Evolutionary conservation across 208 protist species (phyloP).

Genomic region (Acanthamoeba royreba): DNA sequence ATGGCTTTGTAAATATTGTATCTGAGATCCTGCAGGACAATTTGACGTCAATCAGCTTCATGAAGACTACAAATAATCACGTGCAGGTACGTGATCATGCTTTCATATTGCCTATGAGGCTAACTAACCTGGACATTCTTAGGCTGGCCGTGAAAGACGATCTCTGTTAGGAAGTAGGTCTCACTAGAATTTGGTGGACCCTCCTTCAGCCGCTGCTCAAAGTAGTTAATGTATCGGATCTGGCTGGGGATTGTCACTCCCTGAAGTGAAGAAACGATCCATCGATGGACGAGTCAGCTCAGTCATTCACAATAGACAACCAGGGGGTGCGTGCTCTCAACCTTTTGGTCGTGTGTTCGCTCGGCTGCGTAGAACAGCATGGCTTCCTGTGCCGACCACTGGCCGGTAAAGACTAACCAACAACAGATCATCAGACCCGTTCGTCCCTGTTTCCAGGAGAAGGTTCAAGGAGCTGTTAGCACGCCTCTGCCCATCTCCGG

Average conservation of each 20-base stretch:
- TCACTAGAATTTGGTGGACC: background rate
- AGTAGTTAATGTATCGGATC: background rate
- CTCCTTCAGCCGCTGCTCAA: background rate
- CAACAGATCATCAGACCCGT: conserved; percentile 5
- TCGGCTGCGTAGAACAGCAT: background rate
- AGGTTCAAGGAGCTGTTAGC: background rate
- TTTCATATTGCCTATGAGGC: background rate
- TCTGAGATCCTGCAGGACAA: background rate
- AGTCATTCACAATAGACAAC: too few species aligned
- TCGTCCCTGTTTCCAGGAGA: background rate
- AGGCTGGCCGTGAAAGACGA: background rate
- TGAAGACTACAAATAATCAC: background rate
- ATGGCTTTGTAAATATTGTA: background rate
- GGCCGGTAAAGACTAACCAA: background rate
- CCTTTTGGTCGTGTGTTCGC: background rate
- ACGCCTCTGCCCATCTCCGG: too few species aligned
- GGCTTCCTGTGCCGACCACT: background rate
- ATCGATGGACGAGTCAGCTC: background rate
- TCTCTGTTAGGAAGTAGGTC: background rate
- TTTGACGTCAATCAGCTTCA: background rate
- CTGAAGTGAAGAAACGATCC: background rate
- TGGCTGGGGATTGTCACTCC: conserved; percentile 1
- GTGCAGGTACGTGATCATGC: background rate
- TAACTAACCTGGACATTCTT: background rate
- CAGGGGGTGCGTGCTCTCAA: too few species aligned